Conservation (phyloP, 2,329 filamentous ascomycete species). For the Biscogniauxia mediterranea region DNA sequence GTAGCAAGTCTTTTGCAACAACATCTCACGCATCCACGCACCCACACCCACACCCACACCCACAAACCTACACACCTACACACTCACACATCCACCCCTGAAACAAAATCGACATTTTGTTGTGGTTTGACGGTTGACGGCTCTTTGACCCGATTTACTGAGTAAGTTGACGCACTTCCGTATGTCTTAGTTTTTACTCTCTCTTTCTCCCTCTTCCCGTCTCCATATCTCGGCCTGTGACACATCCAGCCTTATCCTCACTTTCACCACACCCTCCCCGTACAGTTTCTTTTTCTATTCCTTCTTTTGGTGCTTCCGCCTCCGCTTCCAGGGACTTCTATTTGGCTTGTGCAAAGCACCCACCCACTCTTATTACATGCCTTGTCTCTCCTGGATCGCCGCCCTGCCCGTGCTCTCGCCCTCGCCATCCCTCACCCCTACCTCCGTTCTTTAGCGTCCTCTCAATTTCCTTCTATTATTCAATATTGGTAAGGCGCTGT, state of each 20-base stretch:
- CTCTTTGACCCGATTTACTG: background rate
- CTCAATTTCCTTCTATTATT: conserved; percentile 8
- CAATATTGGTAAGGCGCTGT: conserved; percentile 12
- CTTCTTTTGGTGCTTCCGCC: conserved; percentile 1
- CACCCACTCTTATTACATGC: conserved; percentile 6
- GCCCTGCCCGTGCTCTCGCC: conserved; percentile 17
- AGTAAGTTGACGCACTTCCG: background rate
- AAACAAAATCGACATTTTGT: conserved; percentile 2
- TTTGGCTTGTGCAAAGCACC: conserved; percentile 14
- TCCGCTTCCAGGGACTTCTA: background rate
- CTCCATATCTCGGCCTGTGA: background rate
- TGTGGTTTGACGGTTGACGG: background rate
- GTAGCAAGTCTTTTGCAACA: no score
- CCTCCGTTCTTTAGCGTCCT: conserved; percentile 17
- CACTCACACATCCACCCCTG: no score
- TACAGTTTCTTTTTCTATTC: conserved; percentile 14
- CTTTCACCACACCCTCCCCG: conserved; percentile 2
- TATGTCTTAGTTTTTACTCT: background rate
- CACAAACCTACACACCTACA: no score
- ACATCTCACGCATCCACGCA: no score
- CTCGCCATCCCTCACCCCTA: conserved; percentile 6
- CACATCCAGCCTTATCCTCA: conserved; percentile 2
- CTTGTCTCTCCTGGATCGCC: conserved; percentile 11
- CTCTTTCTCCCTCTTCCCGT: background rate
- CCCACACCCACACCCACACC: no score